These are phyloP conservation scores for Lolium perenne DNA, from an alignment of 176 grass and related monocot genomes.

Conservation along the genomic window DNA sequence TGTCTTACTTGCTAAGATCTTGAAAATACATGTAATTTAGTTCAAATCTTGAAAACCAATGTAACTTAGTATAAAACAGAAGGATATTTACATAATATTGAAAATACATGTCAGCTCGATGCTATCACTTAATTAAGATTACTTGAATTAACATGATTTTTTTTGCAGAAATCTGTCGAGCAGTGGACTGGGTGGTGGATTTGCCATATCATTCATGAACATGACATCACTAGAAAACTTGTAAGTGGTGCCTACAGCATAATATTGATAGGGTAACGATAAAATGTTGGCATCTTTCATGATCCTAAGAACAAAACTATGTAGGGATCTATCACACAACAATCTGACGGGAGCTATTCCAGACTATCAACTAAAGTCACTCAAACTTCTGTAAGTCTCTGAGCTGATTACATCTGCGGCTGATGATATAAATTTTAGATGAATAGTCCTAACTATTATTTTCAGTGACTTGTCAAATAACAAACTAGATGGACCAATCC, in stretches of 20 bases:
- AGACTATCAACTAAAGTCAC: slow-evolving; percentile 26
- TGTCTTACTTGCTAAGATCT: neutral
- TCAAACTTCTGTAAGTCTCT: slow-evolving; percentile 37
- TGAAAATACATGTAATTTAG: neutral
- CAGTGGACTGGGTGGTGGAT: neutral
- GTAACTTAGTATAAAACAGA: neutral
- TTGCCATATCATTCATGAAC: neutral
- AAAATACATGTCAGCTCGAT: neutral
- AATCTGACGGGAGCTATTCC: slow-evolving; percentile 46
- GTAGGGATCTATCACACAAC: slow-evolving; percentile 46
- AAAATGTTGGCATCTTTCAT: neutral
- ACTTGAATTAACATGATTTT: neutral
- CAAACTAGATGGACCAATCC: slow-evolving; percentile 34
- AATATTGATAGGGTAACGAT: neutral
- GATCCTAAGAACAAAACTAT: neutral
- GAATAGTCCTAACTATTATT: neutral
- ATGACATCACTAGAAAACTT: slow-evolving; percentile 7
- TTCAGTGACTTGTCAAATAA: slow-evolving; percentile 44
- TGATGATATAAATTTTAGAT: neutral
- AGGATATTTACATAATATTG: neutral
- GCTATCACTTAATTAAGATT: neutral
- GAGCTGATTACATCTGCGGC: neutral
- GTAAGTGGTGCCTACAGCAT: neutral
- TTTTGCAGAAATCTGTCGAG: slow-evolving; percentile 25
- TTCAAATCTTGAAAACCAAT: neutral